A percentile compares a stretch with the other conserved stretches of the same genome.
Conservation (phyloP, 768 basidiomycete species). For the Podaxis rugospora region DNA sequence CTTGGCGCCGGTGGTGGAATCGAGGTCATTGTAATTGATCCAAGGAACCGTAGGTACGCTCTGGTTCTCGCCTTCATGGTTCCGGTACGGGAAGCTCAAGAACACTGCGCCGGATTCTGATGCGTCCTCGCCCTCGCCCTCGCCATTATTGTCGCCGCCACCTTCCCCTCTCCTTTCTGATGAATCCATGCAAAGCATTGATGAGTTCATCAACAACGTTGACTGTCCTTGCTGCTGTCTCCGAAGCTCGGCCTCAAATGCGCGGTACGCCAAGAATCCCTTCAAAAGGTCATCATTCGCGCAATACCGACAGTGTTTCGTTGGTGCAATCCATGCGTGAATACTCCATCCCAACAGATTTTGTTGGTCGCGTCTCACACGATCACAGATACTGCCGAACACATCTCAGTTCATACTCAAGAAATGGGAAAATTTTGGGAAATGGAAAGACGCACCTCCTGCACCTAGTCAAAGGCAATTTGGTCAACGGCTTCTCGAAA, state of each 20-base stretch:
- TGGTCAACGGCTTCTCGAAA: slow-evolving; percentile 6
- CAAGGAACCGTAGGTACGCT: neutral
- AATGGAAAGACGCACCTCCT: slow-evolving; percentile 2
- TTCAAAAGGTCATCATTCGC: neutral
- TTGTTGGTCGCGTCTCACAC: slow-evolving; percentile 6
- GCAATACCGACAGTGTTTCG: slow-evolving; percentile 9
- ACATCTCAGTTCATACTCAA: neutral
- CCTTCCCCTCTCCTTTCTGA: neutral
- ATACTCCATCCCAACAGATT: slow-evolving; percentile 5
- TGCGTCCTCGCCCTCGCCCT: neutral
- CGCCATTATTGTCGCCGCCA: neutral
- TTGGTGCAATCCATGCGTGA: slow-evolving; percentile 2
- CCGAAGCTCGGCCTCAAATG: neutral
- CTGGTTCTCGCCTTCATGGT: neutral
- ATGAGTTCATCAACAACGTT: neutral
- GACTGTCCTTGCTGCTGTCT: neutral
- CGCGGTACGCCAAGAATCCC: neutral
- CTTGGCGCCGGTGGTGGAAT: neutral
- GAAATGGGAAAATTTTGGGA: neutral
- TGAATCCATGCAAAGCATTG: neutral
- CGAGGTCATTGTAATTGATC: slow-evolving; percentile 7
- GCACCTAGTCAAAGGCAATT: slow-evolving; percentile 8
- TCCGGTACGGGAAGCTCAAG: slow-evolving; percentile 10
- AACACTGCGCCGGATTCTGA: neutral
- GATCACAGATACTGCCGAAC: slow-evolving; percentile 5